A percentile compares a stretch with the other conserved stretches of the same genome.
These are phyloP conservation scores for Paramecium sonneborni DNA, from an alignment of 73 alveolate species.

Conservation along the genomic window DNA sequence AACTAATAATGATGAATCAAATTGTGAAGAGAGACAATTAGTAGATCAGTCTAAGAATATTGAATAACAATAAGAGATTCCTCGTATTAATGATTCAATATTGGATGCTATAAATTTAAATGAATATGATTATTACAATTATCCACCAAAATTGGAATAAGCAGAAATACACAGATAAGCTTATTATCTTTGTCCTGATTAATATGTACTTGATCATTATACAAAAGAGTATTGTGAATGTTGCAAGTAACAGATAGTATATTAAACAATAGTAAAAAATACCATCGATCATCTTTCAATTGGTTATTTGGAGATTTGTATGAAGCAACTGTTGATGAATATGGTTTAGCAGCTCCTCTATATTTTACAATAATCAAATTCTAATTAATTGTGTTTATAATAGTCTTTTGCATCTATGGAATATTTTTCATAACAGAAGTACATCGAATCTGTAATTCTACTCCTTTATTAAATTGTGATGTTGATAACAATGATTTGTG, in stretches of 20 bases:
- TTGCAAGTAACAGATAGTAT: neutral
- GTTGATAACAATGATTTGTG: neutral
- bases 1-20: slow-evolving; percentile 23
- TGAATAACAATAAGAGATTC: neutral
- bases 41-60: neutral
- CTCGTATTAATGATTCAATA: neutral
- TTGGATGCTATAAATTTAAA: neutral
- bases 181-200: neutral
- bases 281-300: neutral
- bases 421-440: neutral
- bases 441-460: neutral
- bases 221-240: neutral
- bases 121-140: slow-evolving; percentile 13
- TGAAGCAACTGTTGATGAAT: slow-evolving; percentile 11
- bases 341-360: slow-evolving; percentile 26
- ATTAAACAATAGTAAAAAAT: neutral
- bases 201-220: neutral
- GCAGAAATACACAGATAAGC: slow-evolving; percentile 49
- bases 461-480: neutral
- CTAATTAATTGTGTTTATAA: neutral
- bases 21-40: neutral
- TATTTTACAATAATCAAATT: slow-evolving; percentile 8
- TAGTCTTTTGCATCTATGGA: slow-evolving; percentile 28
- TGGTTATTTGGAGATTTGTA: slow-evolving; percentile 18
- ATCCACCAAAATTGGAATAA: neutral